phyloP scores from a whole-genome alignment of 371 early-diverging fungal genomes.

The Mucor plumbeus region DNA sequence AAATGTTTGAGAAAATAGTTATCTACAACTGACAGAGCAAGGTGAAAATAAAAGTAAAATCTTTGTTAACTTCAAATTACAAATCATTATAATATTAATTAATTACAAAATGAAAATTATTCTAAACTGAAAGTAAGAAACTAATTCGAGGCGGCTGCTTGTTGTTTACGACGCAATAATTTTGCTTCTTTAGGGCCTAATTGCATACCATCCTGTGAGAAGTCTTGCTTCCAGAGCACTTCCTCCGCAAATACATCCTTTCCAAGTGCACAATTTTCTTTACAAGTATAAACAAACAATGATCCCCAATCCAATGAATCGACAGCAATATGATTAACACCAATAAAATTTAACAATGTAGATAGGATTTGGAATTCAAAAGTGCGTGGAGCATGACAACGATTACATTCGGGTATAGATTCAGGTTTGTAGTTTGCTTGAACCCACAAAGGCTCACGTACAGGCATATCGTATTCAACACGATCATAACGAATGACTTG shows the following conservation, averaged over 20 bases:
- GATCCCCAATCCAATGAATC: constrained; percentile 95
- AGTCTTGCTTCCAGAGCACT: constrained; percentile 72
- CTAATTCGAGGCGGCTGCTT: not conserved
- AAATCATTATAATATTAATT: too few species aligned
- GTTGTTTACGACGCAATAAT: constrained; percentile 18
- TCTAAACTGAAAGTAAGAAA: not conserved
- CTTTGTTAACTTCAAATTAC: too few species aligned
- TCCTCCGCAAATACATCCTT: constrained; percentile 67
- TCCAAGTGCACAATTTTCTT: constrained; percentile 74
- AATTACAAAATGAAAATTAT: not conserved
- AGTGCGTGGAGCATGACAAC: constrained; percentile 76
- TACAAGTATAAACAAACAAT: constrained; percentile 86
- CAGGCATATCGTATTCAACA: constrained; percentile 66
- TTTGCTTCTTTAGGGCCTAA: constrained; percentile 33
- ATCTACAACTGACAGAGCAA: too few species aligned
- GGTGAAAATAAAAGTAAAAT: too few species aligned
- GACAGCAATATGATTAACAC: constrained; percentile 72
- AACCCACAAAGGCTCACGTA: constrained; percentile 80
- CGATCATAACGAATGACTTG: constrained; percentile 90
- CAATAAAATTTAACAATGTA: constrained; percentile 80
- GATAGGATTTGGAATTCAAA: constrained; percentile 91
- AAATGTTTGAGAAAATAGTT: too few species aligned
- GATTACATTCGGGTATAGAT: constrained; percentile 75
- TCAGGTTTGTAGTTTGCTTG: constrained; percentile 71
- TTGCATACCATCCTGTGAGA: constrained; percentile 70